Evolutionary conservation across 352 stramenopile genomes (phyloP).

Genomic region (Aphanomyces stellatus): DNA sequence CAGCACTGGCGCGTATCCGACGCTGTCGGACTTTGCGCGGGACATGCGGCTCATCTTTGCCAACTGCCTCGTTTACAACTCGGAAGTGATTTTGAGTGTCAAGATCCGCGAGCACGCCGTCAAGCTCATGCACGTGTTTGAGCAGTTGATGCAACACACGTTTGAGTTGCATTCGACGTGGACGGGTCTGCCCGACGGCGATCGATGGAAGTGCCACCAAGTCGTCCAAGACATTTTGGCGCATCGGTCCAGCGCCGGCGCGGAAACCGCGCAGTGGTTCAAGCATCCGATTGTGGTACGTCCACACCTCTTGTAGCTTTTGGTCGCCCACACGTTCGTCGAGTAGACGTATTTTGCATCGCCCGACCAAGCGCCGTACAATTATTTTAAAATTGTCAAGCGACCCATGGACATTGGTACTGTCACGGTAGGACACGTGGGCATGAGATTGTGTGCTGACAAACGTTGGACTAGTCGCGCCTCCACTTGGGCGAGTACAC

Average conservation of each 20-base stretch:
- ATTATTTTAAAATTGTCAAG: conserved; percentile 73
- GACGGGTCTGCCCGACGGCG: conserved; percentile 41
- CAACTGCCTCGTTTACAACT: conserved; percentile 86
- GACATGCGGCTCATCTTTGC: conserved; percentile 80
- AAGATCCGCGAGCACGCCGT: conserved; percentile 77
- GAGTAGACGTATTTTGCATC: conserved; percentile 75
- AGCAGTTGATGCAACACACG: conserved; percentile 27
- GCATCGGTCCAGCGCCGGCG: conserved; percentile 46
- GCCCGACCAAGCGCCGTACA: conserved; percentile 70
- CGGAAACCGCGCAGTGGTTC: conserved; percentile 81
- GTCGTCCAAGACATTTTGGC: conserved; percentile 72
- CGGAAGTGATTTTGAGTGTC: conserved; percentile 72
- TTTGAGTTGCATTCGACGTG: conserved; percentile 58
- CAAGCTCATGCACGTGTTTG: conserved; percentile 79
- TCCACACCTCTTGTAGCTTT: neutral
- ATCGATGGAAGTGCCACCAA: conserved; percentile 75
- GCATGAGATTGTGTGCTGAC: neutral
- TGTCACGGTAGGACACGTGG: conserved; percentile 30
- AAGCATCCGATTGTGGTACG: conserved; percentile 58
- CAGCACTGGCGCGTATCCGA: conserved; percentile 53
- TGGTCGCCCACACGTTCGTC: neutral
- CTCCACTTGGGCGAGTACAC: conserved; percentile 65
- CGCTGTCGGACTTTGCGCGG: conserved; percentile 53
- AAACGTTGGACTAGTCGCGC: conserved; percentile 22
- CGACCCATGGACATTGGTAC: conserved; percentile 77